Base-by-base conservation (phyloP, 306 rosid species). In the Crotalaria pallida region DNA sequence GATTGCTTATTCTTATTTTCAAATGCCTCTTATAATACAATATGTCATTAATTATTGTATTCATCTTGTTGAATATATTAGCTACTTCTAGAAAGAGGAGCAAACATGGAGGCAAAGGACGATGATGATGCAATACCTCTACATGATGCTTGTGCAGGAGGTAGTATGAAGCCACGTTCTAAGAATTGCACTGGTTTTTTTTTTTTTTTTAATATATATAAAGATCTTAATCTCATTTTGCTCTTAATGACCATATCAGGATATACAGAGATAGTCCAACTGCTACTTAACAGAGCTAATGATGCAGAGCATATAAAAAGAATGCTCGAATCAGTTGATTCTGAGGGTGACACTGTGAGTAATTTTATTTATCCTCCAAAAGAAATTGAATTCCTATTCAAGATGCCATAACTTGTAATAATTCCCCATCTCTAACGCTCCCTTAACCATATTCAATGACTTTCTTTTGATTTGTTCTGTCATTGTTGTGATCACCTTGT, bases 81-180 rank as follows among this genome's bases (percentile, higher is more conserved):
- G 98, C 83, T 91, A 45, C 92, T 94, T 59, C 19, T 94, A 72
- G 97, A 91, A 72, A 85, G 97, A 79, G 92, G 96, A 49, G 97
- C 97, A 11, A 76, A 76, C 74, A 56, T 89, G 78, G 96, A 85
- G 86, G 88, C 82, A 33, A 59, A 61, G 69, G 97, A 92, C 26
- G 97, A 92, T 53, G 97, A 92, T 1, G 97, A 97, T 38, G 98
- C 90, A 5, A 80, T 94, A 83, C 95, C 98, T 77, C 73, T 90
- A 26, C 97, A 94, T 12, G 97, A 94, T 87, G 96, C 96, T 69
- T 91, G 96, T 59, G 99, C 99, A 7, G 97, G 98, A 74, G 97
- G 98, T 94, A 67, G 65, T 62, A 51, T 60, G 22, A 56, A 43
- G 44, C 41, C 48, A 11, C 12, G 3, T 50, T 43, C 12, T 19